Conservation (phyloP, 2,329 filamentous ascomycete species). For the Sporothrix euskadiensis region DNA sequence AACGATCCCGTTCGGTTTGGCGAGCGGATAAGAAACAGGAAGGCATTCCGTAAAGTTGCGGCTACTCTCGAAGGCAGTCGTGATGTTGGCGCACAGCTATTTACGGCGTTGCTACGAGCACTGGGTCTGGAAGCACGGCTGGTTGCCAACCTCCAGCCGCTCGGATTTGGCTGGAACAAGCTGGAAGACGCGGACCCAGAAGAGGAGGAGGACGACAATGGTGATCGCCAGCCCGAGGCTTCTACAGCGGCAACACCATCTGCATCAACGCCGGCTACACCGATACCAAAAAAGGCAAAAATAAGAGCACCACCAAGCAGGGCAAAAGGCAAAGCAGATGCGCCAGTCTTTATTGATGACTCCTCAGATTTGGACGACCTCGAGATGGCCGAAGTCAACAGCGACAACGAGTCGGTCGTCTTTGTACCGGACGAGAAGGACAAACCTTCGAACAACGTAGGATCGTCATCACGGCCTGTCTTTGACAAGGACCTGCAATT, state of each 20-base stretch:
- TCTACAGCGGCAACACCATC: not conserved
- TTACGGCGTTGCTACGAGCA: constrained; percentile 79
- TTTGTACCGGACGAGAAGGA: constrained; percentile 53
- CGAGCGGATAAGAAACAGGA: constrained; percentile 67
- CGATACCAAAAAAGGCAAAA: not conserved
- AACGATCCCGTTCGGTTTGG: constrained; percentile 62
- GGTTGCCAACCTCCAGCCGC: constrained; percentile 79
- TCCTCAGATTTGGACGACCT: constrained; percentile 48
- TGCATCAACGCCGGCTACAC: constrained; percentile 30
- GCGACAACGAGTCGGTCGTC: constrained; percentile 60
- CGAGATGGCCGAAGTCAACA: constrained; percentile 53
- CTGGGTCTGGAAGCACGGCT: constrained; percentile 80
- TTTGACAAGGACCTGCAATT: constrained; percentile 78
- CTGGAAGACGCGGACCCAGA: constrained; percentile 70
- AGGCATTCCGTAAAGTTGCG: constrained; percentile 69
- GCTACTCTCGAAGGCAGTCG: constrained; percentile 74
- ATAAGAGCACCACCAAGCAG: not conserved
- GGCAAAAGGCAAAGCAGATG: not conserved
- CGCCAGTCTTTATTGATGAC: constrained; percentile 13
- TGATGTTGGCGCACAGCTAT: constrained; percentile 85
- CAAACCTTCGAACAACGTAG: not conserved
- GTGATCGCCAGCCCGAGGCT: constrained; percentile 7
- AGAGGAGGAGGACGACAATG: constrained; percentile 40
- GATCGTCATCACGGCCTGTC: constrained; percentile 22
- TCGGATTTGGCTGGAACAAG: constrained; percentile 90